Conservation (phyloP, 257 asterid genomes). For the Solanum chilense region DNA sequence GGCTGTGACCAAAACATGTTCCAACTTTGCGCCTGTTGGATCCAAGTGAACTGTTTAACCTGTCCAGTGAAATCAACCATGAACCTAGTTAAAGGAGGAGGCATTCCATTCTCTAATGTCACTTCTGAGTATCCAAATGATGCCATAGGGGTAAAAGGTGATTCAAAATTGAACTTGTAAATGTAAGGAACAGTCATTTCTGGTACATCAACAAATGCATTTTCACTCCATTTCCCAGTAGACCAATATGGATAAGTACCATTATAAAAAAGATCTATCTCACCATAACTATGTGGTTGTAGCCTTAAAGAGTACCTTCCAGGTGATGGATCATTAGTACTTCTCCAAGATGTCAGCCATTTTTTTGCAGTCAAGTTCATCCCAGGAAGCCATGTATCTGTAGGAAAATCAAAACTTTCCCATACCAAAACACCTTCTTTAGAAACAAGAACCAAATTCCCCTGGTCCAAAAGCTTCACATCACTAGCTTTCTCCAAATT, state of each 20-base stretch:
- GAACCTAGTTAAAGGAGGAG: conserved; percentile 64
- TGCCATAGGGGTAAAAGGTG: conserved; percentile 57
- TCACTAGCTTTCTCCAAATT: conserved; percentile 32
- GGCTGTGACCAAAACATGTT: conserved; percentile 78
- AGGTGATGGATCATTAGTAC: conserved; percentile 50
- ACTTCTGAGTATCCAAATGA: conserved; percentile 61
- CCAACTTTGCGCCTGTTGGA: conserved; percentile 54
- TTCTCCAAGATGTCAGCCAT: conserved; percentile 52
- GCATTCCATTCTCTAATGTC: conserved; percentile 35
- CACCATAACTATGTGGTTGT: conserved; percentile 48
- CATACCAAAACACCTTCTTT: conserved; percentile 34
- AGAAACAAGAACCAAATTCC: conserved; percentile 40
- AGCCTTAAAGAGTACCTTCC: conserved; percentile 61
- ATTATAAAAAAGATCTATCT: conserved; percentile 47
- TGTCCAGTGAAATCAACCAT: conserved; percentile 49
- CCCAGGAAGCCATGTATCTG: conserved; percentile 81
- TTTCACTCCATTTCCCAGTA: conserved; percentile 68
- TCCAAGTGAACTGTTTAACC: conserved; percentile 66
- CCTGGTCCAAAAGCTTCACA: conserved; percentile 45
- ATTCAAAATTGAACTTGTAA: conserved; percentile 37
- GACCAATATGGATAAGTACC: conserved; percentile 43
- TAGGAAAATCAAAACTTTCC: conserved; percentile 76
- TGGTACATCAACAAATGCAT: conserved; percentile 56
- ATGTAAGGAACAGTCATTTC: conserved; percentile 70
- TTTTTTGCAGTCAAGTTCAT: conserved; percentile 45